Evolutionary conservation across 768 basidiomycete species (phyloP), one percentile per base, ranked within the genome.

Genomic region (Cantharellus anzutake): DNA sequence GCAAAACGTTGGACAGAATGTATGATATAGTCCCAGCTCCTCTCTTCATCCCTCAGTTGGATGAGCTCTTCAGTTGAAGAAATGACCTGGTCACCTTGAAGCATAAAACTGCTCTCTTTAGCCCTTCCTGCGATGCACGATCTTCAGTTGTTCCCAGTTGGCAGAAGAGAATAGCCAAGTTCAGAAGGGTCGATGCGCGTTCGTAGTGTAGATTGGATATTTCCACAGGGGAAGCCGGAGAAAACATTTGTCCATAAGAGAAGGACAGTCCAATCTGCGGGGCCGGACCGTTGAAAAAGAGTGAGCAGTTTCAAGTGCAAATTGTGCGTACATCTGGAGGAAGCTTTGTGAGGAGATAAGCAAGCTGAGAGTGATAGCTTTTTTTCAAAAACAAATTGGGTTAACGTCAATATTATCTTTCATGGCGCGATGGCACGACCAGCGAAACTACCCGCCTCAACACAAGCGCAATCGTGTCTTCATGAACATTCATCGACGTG

Each of bases 341-440:
- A 4, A 98, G 73, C 68, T 97, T 97, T 7, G 83, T 81, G 62
- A 87, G 70, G 40, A 92, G 78, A 62, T 84, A 91, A 0, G 82
- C 74, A 42, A 97, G 79, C 67, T 94, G 93, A 2, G 90, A 86
- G 64, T 96, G 86, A 68, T 98, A 98, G 51, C 94, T 29, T 29
- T 29, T 29, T 29, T 29, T 97, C 64, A 51, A 50, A 41, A 62
- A 50, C 50, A 59, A 65, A 62, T 51, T 38, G 14, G 56, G 37
- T 55, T 1, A 35, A 35, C 34, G 52, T 11, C 7, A 29, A 29
- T 29, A 29, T 29, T 29, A 29, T 29, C 20, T 29, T 29, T 29
- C 20, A 29, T 29, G 20, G 20, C 52, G 52, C 7, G 16, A 35
- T 55, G 34, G 7, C 7, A 35, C 52, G 7, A 11, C 11, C 52